Evolutionary conservation across 2,329 filamentous ascomycete species (phyloP).

Genomic region (Penicillium sp.): DNA sequence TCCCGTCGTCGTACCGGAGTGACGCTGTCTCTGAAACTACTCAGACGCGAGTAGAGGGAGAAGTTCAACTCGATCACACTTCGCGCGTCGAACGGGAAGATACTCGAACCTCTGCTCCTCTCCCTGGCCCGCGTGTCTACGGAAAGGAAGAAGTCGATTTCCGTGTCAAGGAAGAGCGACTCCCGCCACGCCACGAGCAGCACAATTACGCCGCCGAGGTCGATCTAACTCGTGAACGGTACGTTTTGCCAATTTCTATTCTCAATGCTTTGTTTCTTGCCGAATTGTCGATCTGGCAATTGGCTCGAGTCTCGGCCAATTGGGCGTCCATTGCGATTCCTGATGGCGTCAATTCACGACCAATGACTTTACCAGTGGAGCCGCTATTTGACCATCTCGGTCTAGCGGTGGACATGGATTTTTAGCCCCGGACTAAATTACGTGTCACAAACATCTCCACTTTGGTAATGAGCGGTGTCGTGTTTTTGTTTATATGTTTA

Average conservation of each 20-base stretch:
- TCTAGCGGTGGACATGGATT: slow-evolving; percentile 17
- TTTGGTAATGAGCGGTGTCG: slow-evolving; percentile 24
- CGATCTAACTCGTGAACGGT: slow-evolving; percentile 49
- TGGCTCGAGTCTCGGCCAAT: neutral
- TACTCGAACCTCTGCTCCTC: slow-evolving; percentile 66
- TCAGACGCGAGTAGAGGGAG: slow-evolving; percentile 79
- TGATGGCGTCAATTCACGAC: neutral
- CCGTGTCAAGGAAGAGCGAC: slow-evolving; percentile 53
- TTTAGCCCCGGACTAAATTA: slow-evolving; percentile 23
- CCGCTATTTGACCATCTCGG: slow-evolving; percentile 21
- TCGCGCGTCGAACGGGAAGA: slow-evolving; percentile 96
- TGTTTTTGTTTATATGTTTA: slow-evolving; percentile 26
- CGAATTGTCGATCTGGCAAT: slow-evolving; percentile 2
- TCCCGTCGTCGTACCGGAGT: slow-evolving; percentile 94
- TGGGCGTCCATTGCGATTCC: neutral
- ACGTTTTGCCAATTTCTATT: slow-evolving; percentile 27
- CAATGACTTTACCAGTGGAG: slow-evolving; percentile 10
- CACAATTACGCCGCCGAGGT: slow-evolving; percentile 38
- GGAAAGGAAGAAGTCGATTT: slow-evolving; percentile 83
- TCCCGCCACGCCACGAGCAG: slow-evolving; percentile 35
- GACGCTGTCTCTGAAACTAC: slow-evolving; percentile 61
- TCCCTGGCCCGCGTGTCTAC: slow-evolving; percentile 60
- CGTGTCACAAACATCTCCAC: slow-evolving; percentile 22
- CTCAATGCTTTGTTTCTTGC: slow-evolving; percentile 13
- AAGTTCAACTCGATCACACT: slow-evolving; percentile 68